phyloP scores from a whole-genome alignment of 441 rosid species.

The Omphalea diandra region DNA sequence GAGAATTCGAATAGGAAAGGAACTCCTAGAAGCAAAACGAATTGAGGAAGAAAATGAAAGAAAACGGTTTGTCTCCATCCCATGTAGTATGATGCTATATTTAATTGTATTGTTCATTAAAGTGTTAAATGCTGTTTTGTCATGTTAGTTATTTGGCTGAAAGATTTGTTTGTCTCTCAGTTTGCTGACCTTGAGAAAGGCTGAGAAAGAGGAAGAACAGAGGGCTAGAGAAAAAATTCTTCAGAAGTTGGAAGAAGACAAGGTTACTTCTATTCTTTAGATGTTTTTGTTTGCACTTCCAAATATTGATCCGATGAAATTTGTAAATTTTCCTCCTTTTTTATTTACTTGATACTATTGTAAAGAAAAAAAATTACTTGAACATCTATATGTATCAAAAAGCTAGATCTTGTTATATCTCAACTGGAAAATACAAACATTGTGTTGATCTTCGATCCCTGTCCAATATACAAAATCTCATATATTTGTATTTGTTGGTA shows the following conservation, averaged over 20 bases:
- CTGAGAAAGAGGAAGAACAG: slow-evolving; percentile 94
- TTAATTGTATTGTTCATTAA: not conserved
- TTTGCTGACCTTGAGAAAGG: slow-evolving; percentile 76
- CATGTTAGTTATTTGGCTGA: not conserved
- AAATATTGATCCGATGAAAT: not conserved
- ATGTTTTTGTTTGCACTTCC: not conserved
- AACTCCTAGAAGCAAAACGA: slow-evolving; percentile 90
- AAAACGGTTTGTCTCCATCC: slow-evolving; percentile 60
- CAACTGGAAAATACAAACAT: not conserved
- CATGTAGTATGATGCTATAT: slow-evolving; percentile 3
- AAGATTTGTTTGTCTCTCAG: slow-evolving; percentile 36
- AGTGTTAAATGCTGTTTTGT: slow-evolving; percentile 3
- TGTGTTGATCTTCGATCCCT: not conserved
- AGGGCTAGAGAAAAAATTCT: slow-evolving; percentile 94
- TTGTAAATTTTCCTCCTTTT: not conserved
- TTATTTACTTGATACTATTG: not conserved
- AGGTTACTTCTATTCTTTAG: slow-evolving; percentile 39
- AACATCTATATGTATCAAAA: slow-evolving; percentile 1
- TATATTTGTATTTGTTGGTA: not conserved
- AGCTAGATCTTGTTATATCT: not conserved
- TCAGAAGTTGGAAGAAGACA: slow-evolving; percentile 96
- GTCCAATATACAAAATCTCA: not conserved
- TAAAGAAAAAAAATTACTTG: not conserved
- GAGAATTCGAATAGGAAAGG: slow-evolving; percentile 93
- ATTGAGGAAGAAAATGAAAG: slow-evolving; percentile 94